Evolutionary conservation across 1,139 yeast species (phyloP).

Genomic region (Pichia sp.): DNA sequence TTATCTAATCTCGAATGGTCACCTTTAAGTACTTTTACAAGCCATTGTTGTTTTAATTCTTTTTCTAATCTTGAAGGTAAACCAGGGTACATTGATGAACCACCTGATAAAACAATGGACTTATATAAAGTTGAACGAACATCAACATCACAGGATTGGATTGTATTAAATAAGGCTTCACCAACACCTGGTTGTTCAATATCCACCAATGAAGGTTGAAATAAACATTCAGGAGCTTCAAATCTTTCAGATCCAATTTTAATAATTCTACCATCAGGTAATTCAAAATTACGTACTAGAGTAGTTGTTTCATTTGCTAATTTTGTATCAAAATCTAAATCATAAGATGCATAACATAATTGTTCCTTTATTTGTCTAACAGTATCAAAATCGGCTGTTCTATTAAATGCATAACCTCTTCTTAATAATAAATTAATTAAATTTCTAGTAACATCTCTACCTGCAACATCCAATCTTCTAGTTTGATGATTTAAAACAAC

Average conservation of each 20-base stretch:
- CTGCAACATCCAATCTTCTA: slow-evolving; percentile 91
- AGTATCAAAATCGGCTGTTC: slow-evolving; percentile 98
- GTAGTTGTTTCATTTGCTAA: slow-evolving; percentile 92
- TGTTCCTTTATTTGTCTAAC: slow-evolving; percentile 97
- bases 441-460: slow-evolving; percentile 95
- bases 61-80: slow-evolving; percentile 92
- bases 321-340: slow-evolving; percentile 80
- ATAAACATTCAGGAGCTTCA: slow-evolving; percentile 96
- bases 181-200: slow-evolving; percentile 97
- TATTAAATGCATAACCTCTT: slow-evolving; percentile 95
- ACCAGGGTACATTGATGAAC: slow-evolving; percentile 98
- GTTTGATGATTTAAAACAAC: slow-evolving; percentile 93
- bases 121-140: slow-evolving; percentile 81
- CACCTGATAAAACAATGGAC: slow-evolving; percentile 75
- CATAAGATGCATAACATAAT: slow-evolving; percentile 91
- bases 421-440: slow-evolving; percentile 84
- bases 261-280: slow-evolving; percentile 94
- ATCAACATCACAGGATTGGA: slow-evolving; percentile 92
- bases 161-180: slow-evolving; percentile 82
- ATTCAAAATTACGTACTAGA: slow-evolving; percentile 81
- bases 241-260: slow-evolving; percentile 94
- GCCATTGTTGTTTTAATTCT: slow-evolving; percentile 95
- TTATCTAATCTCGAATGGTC: slow-evolving; percentile 84
- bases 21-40: slow-evolving; percentile 77
- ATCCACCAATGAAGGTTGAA: slow-evolving; percentile 96